A percentile compares a stretch with the other conserved stretches of the same genome.
These are phyloP conservation scores for Poa pratensis DNA, from an alignment of 176 grass and related monocot species.

Conservation along the genomic window DNA sequence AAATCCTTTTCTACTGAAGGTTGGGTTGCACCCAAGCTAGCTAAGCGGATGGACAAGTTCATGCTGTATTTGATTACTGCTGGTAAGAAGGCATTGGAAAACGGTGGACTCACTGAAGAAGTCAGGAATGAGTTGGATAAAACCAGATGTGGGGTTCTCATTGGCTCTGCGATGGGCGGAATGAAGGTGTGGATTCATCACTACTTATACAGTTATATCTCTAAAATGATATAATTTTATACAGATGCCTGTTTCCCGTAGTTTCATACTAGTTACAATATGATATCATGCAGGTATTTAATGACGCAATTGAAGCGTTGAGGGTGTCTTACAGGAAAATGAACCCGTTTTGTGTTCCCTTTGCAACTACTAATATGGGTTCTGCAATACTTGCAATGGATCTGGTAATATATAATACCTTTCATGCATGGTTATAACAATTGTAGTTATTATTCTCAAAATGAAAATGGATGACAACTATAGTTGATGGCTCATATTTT, in stretches of 20 bases:
- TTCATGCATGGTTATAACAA: slow-evolving; percentile 11
- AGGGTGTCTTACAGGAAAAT: slow-evolving; percentile 99
- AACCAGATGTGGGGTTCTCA: slow-evolving; percentile 91
- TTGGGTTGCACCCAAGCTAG: slow-evolving; percentile 88
- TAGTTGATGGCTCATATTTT: slow-evolving; percentile 26
- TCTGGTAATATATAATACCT: slow-evolving; percentile 61
- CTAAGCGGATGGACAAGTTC: slow-evolving; percentile 96
- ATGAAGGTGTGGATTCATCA: slow-evolving; percentile 70
- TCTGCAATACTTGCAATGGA: slow-evolving; percentile 99
- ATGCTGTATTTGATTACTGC: slow-evolving; percentile 97
- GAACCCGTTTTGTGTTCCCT: slow-evolving; percentile 99
- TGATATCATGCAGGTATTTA: slow-evolving; percentile 75
- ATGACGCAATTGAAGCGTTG: slow-evolving; percentile 95
- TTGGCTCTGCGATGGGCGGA: slow-evolving; percentile 98
- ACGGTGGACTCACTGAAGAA: slow-evolving; percentile 91
- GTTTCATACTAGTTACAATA: slow-evolving; percentile 39
- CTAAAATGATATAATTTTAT: slow-evolving; percentile 4
- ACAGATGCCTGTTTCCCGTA: slow-evolving; percentile 19
- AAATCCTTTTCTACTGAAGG: slow-evolving; percentile 92
- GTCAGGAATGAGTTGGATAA: slow-evolving; percentile 83
- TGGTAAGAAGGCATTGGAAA: slow-evolving; percentile 91
- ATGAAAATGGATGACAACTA: neutral
- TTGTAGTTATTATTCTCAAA: slow-evolving; percentile 19
- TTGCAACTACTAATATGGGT: slow-evolving; percentile 99
- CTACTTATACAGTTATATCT: slow-evolving; percentile 30